Base-by-base conservation (phyloP, 345 rosid genomes). In the Populus ilicifolia region DNA sequence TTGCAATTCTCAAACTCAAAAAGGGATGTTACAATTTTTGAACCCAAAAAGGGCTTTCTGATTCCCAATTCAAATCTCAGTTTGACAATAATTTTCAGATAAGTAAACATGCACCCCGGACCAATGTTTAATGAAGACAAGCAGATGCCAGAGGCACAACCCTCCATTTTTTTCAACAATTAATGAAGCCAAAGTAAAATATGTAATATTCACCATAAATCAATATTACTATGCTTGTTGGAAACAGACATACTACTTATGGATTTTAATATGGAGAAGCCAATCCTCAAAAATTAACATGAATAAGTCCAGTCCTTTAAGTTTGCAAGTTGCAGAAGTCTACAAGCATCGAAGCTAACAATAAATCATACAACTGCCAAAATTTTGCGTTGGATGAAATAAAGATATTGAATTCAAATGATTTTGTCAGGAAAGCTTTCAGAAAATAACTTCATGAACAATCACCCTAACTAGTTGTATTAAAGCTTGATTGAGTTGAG, bases 301-400 rank as follows among this genome's bases (percentile, higher is more conserved):
- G 4, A 29, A 18, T 20, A 71, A 71, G 44, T 17, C 8, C 25
- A 50, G 43, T 52, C 23, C 59, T 70, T 13, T 10, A 29, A 25
- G 14, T 23, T 36, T 27, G 6, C 29, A 43, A 62, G 69, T 64
- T 74, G 39, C 72, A n/a, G 41, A 6, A 43, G 39, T 44, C 27
- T 11, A n/a, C 52, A 69, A 27, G 27, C 35, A 69, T 39, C 10
- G 18, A 65, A 33, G 17, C 16, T 2, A 14, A 56, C 13, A 25
- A 16, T 69, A 3, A 69, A 56, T 21, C 23, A 76, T 25, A 18
- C 46, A 70, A 43, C 62, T 16, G 27, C 23, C 38, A 48, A 38
- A 63, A 63, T 21, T 68, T 39, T 61, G 67, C 29, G 10, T 67
- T 79, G 48, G 5, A 75, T 39, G 70, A 25, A 67, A 64, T 35